Evolutionary conservation across 106 monocot genomes (phyloP).

Genomic region (Triglochin maritima): DNA sequence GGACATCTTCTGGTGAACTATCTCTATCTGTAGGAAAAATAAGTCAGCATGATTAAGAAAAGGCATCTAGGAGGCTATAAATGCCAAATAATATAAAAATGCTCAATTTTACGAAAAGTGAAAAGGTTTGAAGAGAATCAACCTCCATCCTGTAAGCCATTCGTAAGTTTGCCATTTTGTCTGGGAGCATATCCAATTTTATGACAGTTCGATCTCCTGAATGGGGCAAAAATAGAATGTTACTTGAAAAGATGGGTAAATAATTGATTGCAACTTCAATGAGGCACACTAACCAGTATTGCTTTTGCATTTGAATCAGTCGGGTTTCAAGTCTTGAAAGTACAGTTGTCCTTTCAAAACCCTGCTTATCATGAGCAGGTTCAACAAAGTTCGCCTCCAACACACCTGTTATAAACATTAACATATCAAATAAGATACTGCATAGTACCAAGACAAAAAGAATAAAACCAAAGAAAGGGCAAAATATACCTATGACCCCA

Average conservation of each 20-base stretch:
- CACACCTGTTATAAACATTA: slow-evolving; percentile 39
- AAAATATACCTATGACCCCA: slow-evolving; percentile 71
- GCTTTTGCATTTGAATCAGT: slow-evolving; percentile 77
- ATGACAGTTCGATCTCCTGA: slow-evolving; percentile 55
- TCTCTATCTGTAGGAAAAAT: background rate
- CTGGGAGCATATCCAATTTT: slow-evolving; percentile 74
- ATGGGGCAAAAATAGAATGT: background rate
- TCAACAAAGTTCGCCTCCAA: slow-evolving; percentile 97
- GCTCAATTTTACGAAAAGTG: background rate
- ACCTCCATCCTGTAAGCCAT: slow-evolving; percentile 6
- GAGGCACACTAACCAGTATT: slow-evolving; percentile 55
- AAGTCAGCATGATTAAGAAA: background rate
- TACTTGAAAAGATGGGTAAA: background rate
- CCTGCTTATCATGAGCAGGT: slow-evolving; percentile 98
- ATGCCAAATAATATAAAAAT: too few species aligned
- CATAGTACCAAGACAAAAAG: background rate
- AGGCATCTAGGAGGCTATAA: too few species aligned
- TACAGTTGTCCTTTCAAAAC: slow-evolving; percentile 83
- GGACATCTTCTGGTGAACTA: background rate
- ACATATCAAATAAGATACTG: background rate
- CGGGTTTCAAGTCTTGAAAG: slow-evolving; percentile 76
- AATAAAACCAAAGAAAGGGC: background rate
- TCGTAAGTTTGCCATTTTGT: slow-evolving; percentile 16
- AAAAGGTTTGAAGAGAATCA: too few species aligned
- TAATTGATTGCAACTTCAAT: background rate